These are phyloP conservation scores for Coriaria nepalensis DNA, from an alignment of 306 rosid species.

Conservation along the genomic window DNA sequence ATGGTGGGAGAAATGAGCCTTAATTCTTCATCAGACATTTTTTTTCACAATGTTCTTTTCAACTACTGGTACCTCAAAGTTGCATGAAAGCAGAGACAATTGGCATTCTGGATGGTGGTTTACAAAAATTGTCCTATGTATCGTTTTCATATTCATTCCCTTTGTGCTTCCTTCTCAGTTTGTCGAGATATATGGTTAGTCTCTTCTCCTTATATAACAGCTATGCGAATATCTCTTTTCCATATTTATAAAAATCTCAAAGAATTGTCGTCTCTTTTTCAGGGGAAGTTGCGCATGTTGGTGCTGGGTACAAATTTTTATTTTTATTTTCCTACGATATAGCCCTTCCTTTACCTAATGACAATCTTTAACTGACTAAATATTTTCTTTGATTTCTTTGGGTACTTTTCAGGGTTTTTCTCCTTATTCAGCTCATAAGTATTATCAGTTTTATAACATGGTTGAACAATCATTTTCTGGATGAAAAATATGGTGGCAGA, in stretches of 20 bases:
- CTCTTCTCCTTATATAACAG: conserved; percentile 11
- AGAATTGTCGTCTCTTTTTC: conserved; percentile 14
- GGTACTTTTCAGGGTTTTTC: conserved; percentile 71
- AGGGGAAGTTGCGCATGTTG: conserved; percentile 82
- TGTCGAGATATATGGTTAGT: conserved; percentile 79
- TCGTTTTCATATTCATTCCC: conserved; percentile 38
- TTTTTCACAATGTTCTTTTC: conserved; percentile 75
- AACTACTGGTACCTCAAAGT: conserved; percentile 56
- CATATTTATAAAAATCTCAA: conserved; percentile 8
- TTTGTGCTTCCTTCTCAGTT: conserved; percentile 66
- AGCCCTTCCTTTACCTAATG: too few species aligned
- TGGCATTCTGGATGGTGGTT: conserved; percentile 99
- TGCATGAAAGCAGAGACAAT: conserved; percentile 39
- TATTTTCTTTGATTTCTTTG: not conserved
- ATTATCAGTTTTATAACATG: conserved; percentile 79
- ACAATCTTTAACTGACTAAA: too few species aligned
- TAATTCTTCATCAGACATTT: conserved; percentile 50
- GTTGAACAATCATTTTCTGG: conserved; percentile 52
- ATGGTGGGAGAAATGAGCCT: conserved; percentile 29
- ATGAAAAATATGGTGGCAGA: conserved; percentile 57
- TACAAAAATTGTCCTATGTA: conserved; percentile 52
- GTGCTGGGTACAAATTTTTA: conserved; percentile 66
- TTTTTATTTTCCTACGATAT: too few species aligned
- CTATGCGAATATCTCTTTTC: conserved; percentile 2
- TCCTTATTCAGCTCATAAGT: conserved; percentile 82